Evolutionary conservation across 106 monocot genomes (phyloP).

Genomic region (Dendrobium catenatum): DNA sequence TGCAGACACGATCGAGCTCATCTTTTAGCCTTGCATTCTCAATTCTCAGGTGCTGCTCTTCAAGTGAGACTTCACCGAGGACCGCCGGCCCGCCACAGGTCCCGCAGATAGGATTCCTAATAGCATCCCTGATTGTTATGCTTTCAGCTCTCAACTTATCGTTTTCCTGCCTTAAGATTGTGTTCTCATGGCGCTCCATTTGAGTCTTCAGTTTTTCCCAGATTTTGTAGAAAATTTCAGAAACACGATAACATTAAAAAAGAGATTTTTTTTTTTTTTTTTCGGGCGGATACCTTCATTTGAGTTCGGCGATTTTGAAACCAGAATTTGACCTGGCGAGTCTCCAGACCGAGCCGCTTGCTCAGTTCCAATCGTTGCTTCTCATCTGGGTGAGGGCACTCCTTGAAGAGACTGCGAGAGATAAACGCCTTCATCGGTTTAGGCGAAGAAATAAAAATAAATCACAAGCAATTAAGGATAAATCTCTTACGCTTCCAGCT

Average conservation of each 20-base stretch:
- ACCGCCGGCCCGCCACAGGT: slow-evolving; percentile 54
- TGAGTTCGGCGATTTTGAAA: slow-evolving; percentile 65
- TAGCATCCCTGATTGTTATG: slow-evolving; percentile 38
- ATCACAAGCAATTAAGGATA: not conserved
- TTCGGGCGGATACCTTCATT: slow-evolving; percentile 32
- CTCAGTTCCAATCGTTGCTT: slow-evolving; percentile 52
- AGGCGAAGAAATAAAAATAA: not conserved
- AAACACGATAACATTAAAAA: not conserved
- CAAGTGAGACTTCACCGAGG: slow-evolving; percentile 41
- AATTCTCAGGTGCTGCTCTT: slow-evolving; percentile 56
- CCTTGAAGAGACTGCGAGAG: slow-evolving; percentile 38
- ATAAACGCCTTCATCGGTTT: not conserved
- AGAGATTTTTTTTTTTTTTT: not conserved
- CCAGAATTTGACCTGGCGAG: slow-evolving; percentile 69
- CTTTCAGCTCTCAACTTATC: slow-evolving; percentile 60
- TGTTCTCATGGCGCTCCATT: slow-evolving; percentile 76
- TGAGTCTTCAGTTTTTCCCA: slow-evolving; percentile 43
- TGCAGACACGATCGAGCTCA: slow-evolving; percentile 64
- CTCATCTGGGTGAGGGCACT: slow-evolving; percentile 61
- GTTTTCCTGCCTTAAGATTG: slow-evolving; percentile 53
- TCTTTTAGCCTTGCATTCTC: slow-evolving; percentile 71
- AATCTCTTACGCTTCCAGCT: slow-evolving; percentile 5
- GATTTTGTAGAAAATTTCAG: not conserved
- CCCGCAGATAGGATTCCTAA: slow-evolving; percentile 51
- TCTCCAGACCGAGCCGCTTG: slow-evolving; percentile 30